These are phyloP conservation scores for Exophiala sp. DNA, from an alignment of 2,329 filamentous ascomycete species.

Conservation along the genomic window DNA sequence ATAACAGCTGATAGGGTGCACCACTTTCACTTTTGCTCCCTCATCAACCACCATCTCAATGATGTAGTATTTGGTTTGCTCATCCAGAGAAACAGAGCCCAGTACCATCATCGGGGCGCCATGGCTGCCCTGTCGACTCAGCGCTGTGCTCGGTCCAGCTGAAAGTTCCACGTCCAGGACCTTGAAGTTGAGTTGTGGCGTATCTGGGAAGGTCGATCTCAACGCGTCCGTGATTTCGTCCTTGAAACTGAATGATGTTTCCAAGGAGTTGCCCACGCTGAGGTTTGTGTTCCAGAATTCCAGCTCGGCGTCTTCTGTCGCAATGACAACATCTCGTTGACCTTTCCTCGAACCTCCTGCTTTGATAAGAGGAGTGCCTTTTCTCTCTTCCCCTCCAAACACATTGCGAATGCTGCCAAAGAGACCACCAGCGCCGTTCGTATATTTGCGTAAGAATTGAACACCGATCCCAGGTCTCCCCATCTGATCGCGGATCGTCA, in stretches of 20 bases:
- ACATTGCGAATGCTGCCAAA: constrained; percentile 78
- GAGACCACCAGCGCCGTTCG: constrained; percentile 62
- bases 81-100: constrained; percentile 53
- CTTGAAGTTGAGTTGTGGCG: constrained; percentile 51
- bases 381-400: constrained; percentile 66
- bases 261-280: constrained; percentile 74
- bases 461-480: constrained; percentile 77
- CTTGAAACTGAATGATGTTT: constrained; percentile 67
- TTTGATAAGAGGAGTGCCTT: constrained; percentile 75
- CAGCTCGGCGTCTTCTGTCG: constrained; percentile 71
- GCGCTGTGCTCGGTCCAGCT: constrained; percentile 22
- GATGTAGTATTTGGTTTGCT: constrained; percentile 64
- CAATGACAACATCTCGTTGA: constrained; percentile 78
- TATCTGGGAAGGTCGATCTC: constrained; percentile 45
- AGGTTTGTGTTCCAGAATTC: constrained; percentile 87
- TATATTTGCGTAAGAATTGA: constrained; percentile 67
- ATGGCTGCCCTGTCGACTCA: constrained; percentile 38
- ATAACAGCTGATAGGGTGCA: constrained; percentile 66
- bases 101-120: constrained; percentile 56
- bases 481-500: constrained; percentile 81
- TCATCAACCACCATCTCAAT: constrained; percentile 66
- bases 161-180: constrained; percentile 66
- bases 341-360: constrained; percentile 69
- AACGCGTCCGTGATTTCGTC: constrained; percentile 59
- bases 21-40: constrained; percentile 58